Evolutionary conservation across 1,284 basidiomycete genomes (phyloP), one percentile per base, ranked within the genome.

Genomic region (Baeospora myosura): DNA sequence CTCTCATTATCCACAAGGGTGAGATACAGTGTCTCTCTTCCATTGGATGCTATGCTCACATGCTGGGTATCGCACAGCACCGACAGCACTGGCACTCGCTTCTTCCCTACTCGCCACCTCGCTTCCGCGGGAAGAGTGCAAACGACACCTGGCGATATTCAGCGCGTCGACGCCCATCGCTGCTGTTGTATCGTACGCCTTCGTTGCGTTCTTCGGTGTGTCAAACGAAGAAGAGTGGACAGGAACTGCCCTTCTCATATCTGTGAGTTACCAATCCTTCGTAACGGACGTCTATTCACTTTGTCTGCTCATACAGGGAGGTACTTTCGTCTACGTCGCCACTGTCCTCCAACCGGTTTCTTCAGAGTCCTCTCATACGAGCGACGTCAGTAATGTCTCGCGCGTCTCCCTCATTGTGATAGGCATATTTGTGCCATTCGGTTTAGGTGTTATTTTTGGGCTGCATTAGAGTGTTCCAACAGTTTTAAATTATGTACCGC

Each of bases 271-370:
- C 26, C 41, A 26, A 29, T 28, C 23, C 26, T 34, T n/a, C 25
- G 32, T 43, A 28, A 6, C 38, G 34, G 31, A 40, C 21, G 25
- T 28, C 31, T 18, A 38, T 38, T 47, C 5, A 31, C 38, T 51
- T 41, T 48, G n/a, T 23, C 32, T 10, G 21, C 4, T 20, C 16
- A 18, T 31, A n/a, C 48, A 92, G 90, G 94, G 90, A 28, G 93
- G 93, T 11, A 92, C 90, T 1, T 97, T 97, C 62, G 68, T 97
- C 22, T 97, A 94, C 57, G 93, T 97, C 24, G 92, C 93, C 0
- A 94, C 93, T 2, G 85, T 92, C 25, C 69, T 93, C 18, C 88
- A 90, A 57, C 79, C 86, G 2, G 70, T 85, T 30, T 76, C 83
- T 11, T 68, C 73, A 17, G 49, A 29, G 4, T 26, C 62, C 12